Evolutionary conservation across 1,139 yeast genomes (phyloP).

Genomic region (Cylindricascospora bacillispora): DNA sequence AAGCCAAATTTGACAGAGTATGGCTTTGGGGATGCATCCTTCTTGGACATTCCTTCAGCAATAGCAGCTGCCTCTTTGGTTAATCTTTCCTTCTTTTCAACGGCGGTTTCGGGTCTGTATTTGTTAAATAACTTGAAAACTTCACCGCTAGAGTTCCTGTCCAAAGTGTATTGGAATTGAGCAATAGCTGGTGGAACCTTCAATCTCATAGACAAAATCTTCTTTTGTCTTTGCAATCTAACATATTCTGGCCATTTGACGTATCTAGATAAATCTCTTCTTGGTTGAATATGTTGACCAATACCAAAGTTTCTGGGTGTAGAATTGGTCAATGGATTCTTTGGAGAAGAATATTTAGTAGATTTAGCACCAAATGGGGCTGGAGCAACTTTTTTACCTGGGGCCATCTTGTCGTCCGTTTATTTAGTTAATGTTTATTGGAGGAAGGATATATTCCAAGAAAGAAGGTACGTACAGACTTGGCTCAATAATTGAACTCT

Average conservation of each 20-base stretch:
- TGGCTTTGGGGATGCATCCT: constrained; percentile 93
- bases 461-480: too few relatives aligned
- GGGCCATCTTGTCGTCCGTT: too few relatives aligned
- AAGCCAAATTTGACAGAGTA: constrained; percentile 93
- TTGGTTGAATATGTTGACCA: constrained; percentile 92
- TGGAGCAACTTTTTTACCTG: constrained; percentile 79
- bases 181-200: constrained; percentile 98
- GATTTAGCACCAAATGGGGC: constrained; percentile 59
- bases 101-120: constrained; percentile 94
- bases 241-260: constrained; percentile 99
- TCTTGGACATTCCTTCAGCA: constrained; percentile 93
- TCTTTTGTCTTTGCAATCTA: constrained; percentile 95
- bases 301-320: constrained; percentile 92
- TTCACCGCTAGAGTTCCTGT: constrained; percentile 97
- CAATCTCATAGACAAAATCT: constrained; percentile 84
- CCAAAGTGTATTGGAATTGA: constrained; percentile 89
- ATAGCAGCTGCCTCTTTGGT: constrained; percentile 98
- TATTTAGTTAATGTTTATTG: constrained; percentile 1
- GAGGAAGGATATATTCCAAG: neutral
- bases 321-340: constrained; percentile 74
- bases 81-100: constrained; percentile 97
- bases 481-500: too few relatives aligned
- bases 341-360: constrained; percentile 31
- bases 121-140: constrained; percentile 94
- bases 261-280: constrained; percentile 88